Base-by-base conservation (phyloP, 768 basidiomycete genomes). In the Boletus sp. region DNA sequence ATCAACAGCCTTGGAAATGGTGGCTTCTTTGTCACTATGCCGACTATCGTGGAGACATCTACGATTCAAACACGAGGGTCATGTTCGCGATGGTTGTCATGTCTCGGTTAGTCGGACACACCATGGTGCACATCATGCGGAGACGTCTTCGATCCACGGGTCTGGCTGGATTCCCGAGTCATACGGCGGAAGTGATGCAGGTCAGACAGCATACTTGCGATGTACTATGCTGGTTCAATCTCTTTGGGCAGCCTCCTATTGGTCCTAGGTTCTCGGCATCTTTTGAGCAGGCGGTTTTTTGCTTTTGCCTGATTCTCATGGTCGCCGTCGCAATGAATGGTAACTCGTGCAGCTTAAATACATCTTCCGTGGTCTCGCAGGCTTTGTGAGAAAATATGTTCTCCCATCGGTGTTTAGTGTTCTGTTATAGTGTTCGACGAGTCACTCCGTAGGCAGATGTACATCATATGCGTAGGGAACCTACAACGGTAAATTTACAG, bases 81-180 rank as follows among this genome's bases (percentile, higher is more conserved):
- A 69, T 70, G 2, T 65, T 74, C 34, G 68, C 67, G 19, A 71
- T 73, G 71, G 56, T 69, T 29, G 61, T 68, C 29, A 66, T 66
- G 1, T 71, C 67, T 4, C 71, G 68, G 70, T 62, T 62, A 1
- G 56, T 65, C 29, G 70, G 72, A 37, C 71, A 69, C 38, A 45
- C 67, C 7, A 53, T 63, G 51, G 61, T 69, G 46, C 52, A 60
- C 51, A 14, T 23, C 21, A 1, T 38, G 19, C 15, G 43, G 13
- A 39, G 10, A 14, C 34, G 30, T 19, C 25, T 25, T 25, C 33
- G 27, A 7, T 40, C 14, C 35, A 27, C 17, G 4, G 25, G 25
- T 25, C 25, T 25, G 64, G 66, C 2, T 72, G 64, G 54, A 53
- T 70, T 11, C 58, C 74, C 8, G 54, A 66, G 17, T 55, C 55